Conservation (phyloP, 2,329 filamentous ascomycete species). For the Colletotrichum zoysiae region DNA sequence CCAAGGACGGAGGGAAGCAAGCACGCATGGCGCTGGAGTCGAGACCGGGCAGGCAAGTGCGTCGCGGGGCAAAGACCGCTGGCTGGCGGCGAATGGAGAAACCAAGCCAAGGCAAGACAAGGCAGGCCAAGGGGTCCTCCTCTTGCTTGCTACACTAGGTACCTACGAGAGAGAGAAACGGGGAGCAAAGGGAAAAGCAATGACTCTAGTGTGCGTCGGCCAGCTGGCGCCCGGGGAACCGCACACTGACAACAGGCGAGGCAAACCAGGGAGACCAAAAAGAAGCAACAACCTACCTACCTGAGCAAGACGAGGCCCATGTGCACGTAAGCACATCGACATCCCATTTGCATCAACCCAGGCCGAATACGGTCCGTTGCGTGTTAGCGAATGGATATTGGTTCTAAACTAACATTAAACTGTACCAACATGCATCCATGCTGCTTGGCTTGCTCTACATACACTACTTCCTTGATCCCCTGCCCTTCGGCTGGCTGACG, state of each 20-base stretch:
- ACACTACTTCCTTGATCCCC: too few relatives aligned
- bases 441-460: background rate
- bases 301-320: constrained; percentile 23
- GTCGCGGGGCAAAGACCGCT: background rate
- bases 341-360: background rate
- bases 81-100: constrained; percentile 21
- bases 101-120: constrained; percentile 9
- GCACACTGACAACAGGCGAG: background rate
- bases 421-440: background rate
- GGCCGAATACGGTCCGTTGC: constrained; percentile 14
- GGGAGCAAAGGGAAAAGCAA: constrained; percentile 17
- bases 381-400: constrained; percentile 16
- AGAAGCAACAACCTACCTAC: constrained; percentile 28
- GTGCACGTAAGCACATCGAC: constrained; percentile 5
- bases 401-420: background rate
- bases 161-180: background rate
- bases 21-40: background rate
- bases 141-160: background rate
- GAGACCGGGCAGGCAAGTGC: constrained; percentile 23
- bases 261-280: background rate
- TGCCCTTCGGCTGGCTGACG: background rate
- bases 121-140: background rate
- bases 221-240: constrained; percentile 9
- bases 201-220: constrained; percentile 2
- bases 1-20: constrained; percentile 6